A percentile compares a stretch with the other conserved stretches of the same genome.
Evolutionary conservation across 2,329 filamentous ascomycete genomes (phyloP).

Genomic region (Aphanoascus verrucosus): DNA sequence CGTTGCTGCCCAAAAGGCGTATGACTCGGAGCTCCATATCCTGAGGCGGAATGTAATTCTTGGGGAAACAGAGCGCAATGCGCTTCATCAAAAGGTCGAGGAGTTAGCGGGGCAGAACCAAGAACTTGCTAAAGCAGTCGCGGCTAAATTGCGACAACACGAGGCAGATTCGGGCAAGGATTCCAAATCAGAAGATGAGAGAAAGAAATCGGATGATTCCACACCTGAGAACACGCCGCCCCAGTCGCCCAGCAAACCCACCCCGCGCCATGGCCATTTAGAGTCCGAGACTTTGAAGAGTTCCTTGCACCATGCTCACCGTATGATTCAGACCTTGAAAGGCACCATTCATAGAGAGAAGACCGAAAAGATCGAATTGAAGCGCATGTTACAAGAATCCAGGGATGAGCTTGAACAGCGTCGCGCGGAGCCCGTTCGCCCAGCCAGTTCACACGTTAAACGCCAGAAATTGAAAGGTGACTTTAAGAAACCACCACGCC

Average conservation of each 20-base stretch:
- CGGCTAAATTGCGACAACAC: conserved; percentile 57
- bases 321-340: conserved; percentile 92
- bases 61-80: conserved; percentile 66
- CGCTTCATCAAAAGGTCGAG: conserved; percentile 73
- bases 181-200: conserved; percentile 52
- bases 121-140: conserved; percentile 75
- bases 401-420: conserved; percentile 75
- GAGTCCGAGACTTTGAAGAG: conserved; percentile 93
- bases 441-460: conserved; percentile 35
- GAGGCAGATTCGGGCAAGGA: conserved; percentile 54
- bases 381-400: conserved; percentile 87
- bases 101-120: conserved; percentile 82
- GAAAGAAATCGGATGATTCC: conserved; percentile 54
- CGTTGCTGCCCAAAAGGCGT: conserved; percentile 61
- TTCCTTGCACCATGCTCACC: conserved; percentile 84
- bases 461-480: conserved; percentile 53
- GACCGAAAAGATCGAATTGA: conserved; percentile 93
- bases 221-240: conserved; percentile 88
- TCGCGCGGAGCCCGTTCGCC: conserved; percentile 40
- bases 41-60: conserved; percentile 69
- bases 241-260: conserved; percentile 79
- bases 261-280: conserved; percentile 80
- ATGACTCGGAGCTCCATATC: conserved; percentile 77
- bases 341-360: conserved; percentile 95
- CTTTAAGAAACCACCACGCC: conserved; percentile 67